Evolutionary conservation across 768 basidiomycete species (phyloP).

Genomic region (Serendipita sp.): DNA sequence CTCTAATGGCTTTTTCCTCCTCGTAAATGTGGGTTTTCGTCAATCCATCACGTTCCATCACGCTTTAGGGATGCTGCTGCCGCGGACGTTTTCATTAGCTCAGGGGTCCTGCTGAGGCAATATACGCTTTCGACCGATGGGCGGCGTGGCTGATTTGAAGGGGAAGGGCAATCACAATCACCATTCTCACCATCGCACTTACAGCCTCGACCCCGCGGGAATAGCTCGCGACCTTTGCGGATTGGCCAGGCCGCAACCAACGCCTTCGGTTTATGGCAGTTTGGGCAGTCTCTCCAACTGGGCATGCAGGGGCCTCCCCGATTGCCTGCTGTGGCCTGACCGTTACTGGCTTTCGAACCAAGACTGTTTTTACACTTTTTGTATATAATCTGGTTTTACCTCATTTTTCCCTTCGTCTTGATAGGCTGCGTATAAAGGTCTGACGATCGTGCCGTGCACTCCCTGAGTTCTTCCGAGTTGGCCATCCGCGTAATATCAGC

Average conservation of each 20-base stretch:
- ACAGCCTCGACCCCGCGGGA: background rate
- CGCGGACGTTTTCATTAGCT: conserved; percentile 59
- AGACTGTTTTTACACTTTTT: background rate
- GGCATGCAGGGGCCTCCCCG: no score
- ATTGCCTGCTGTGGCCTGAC: no score
- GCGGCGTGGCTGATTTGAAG: background rate
- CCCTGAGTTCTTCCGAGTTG: background rate
- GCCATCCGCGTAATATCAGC: background rate
- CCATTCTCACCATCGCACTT: background rate
- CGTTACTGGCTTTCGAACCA: no score
- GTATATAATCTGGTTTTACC: background rate
- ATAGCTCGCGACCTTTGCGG: background rate
- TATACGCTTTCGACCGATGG: conserved; percentile 30
- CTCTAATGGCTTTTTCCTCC: no score
- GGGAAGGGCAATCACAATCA: no score
- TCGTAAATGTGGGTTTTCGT: background rate
- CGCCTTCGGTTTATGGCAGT: background rate
- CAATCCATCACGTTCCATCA: background rate
- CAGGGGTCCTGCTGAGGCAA: conserved; percentile 66
- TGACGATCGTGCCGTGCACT: background rate
- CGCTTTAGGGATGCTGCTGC: conserved; percentile 63
- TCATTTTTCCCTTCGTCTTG: background rate
- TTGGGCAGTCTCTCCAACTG: no score
- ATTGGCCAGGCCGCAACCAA: background rate
- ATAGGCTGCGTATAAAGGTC: background rate